Evolutionary conservation across 2,329 filamentous ascomycete species (phyloP).

Genomic region (Coniella vitis): DNA sequence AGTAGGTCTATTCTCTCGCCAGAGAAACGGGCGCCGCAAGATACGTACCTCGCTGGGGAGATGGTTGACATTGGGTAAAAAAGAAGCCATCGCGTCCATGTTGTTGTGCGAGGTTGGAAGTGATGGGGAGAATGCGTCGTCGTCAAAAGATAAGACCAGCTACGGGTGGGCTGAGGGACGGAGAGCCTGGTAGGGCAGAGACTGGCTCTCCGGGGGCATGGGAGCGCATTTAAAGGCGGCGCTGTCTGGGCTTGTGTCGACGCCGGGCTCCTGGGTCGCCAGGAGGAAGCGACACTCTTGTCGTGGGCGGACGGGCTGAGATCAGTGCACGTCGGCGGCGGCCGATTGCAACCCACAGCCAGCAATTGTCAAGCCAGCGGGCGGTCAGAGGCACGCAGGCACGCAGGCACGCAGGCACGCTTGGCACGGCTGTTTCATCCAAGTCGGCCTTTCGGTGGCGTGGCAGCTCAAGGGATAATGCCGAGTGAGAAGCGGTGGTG

Average conservation of each 20-base stretch:
- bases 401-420: too few species aligned
- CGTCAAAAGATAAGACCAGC: slow-evolving; percentile 6
- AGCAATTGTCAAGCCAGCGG: slow-evolving; percentile 1
- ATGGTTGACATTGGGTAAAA: slow-evolving; percentile 10
- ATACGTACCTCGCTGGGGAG: slow-evolving; percentile 16
- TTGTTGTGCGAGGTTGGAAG: not conserved
- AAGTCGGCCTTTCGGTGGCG: not conserved
- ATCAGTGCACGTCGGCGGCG: too few species aligned
- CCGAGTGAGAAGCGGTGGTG: slow-evolving; percentile 6
- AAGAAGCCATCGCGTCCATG: slow-evolving; percentile 12
- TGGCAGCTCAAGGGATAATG: slow-evolving; percentile 1
- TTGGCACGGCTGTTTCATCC: not conserved
- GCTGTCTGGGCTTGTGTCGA: not conserved
- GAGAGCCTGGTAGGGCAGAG: slow-evolving; percentile 8
- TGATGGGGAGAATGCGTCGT: not conserved
- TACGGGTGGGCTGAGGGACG: not conserved
- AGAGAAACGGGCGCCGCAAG: not conserved
- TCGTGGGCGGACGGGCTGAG: not conserved
- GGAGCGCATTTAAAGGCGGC: slow-evolving; percentile 1
- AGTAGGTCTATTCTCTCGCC: not conserved
- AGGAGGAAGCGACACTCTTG: not conserved
- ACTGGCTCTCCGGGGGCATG: slow-evolving; percentile 15
- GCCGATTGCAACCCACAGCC: too few species aligned
- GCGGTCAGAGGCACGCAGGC: not conserved
- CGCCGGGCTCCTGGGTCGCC: not conserved